Evolutionary conservation across 192 early-diverging fungal genomes (phyloP).

Genomic region (Linnemannia elongata): DNA sequence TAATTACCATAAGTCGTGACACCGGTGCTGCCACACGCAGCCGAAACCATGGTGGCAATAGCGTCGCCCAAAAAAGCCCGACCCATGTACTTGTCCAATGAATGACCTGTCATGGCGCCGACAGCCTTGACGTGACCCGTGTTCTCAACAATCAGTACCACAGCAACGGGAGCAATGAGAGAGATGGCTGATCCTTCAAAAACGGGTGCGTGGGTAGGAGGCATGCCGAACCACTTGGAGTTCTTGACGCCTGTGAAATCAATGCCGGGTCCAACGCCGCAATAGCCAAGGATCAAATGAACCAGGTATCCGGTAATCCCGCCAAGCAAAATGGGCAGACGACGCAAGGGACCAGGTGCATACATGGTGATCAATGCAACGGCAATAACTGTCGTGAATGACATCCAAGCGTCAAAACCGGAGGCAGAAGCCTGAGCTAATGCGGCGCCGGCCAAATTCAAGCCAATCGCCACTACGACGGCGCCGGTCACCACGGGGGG

Average conservation of each 20-base stretch:
- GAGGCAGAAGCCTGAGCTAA: slow-evolving; percentile 52
- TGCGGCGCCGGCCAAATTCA: slow-evolving; percentile 63
- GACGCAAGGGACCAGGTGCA: slow-evolving; percentile 59
- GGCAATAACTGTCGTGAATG: slow-evolving; percentile 62
- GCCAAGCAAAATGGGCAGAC: slow-evolving; percentile 68
- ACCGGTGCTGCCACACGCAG: slow-evolving; percentile 63
- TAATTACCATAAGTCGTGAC: slow-evolving; percentile 64
- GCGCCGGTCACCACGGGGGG: slow-evolving; percentile 71
- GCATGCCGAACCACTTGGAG: slow-evolving; percentile 65
- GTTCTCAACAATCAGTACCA: slow-evolving; percentile 70
- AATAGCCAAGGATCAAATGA: slow-evolving; percentile 49
- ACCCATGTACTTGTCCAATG: slow-evolving; percentile 66
- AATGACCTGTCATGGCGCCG: slow-evolving; percentile 58
- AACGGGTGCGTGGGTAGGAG: slow-evolving; percentile 56
- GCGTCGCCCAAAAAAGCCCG: slow-evolving; percentile 71
- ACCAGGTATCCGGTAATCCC: slow-evolving; percentile 57
- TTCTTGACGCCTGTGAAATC: slow-evolving; percentile 55
- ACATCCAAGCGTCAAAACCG: slow-evolving; percentile 66
- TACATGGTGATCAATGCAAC: slow-evolving; percentile 61
- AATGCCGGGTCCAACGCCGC: slow-evolving; percentile 47
- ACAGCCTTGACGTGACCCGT: slow-evolving; percentile 72
- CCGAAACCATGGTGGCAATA: slow-evolving; percentile 65
- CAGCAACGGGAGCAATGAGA: slow-evolving; percentile 65
- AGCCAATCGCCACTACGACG: slow-evolving; percentile 68
- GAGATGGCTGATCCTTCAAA: slow-evolving; percentile 65